A percentile compares a stretch with the other conserved stretches of the same genome.
These are phyloP conservation scores for Penicillium verhagenii DNA, from an alignment of 495 filamentous ascomycete genomes.

Conservation along the genomic window DNA sequence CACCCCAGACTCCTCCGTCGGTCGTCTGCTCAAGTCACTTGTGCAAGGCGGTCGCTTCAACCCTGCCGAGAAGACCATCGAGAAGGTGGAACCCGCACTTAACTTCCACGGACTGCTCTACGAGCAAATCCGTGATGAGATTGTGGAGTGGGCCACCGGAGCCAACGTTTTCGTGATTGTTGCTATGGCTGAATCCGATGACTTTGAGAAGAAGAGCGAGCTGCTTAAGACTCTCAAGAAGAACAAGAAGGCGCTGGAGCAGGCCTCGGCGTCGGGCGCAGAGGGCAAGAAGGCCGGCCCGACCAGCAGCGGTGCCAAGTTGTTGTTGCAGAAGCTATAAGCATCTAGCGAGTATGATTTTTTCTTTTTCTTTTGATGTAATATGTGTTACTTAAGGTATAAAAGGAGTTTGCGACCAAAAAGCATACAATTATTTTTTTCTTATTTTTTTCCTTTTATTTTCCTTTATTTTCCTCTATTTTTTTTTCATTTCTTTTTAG, in stretches of 20 bases:
- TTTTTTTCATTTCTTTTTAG: not conserved
- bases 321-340: slow-evolving; percentile 45
- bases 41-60: slow-evolving; percentile 86
- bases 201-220: slow-evolving; percentile 66
- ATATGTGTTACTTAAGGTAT: slow-evolving; percentile 11
- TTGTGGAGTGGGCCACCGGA: slow-evolving; percentile 85
- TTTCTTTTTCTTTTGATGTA: slow-evolving; percentile 5
- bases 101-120: slow-evolving; percentile 78
- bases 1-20: slow-evolving; percentile 57
- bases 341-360: slow-evolving; percentile 16
- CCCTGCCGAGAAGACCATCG: slow-evolving; percentile 61
- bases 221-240: slow-evolving; percentile 64
- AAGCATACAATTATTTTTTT: slow-evolving; percentile 4
- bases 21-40: slow-evolving; percentile 86
- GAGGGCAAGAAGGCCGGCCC: slow-evolving; percentile 42
- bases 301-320: slow-evolving; percentile 42
- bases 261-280: slow-evolving; percentile 41
- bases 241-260: slow-evolving; percentile 50
- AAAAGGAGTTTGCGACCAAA: slow-evolving; percentile 6
- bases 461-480: not conserved
- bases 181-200: slow-evolving; percentile 72
- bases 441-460: not conserved
- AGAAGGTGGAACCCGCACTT: slow-evolving; percentile 70
- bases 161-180: slow-evolving; percentile 79
- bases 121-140: slow-evolving; percentile 67